phyloP scores from a whole-genome alignment of 78 protist genomes.

The Guillardia theta region DNA sequence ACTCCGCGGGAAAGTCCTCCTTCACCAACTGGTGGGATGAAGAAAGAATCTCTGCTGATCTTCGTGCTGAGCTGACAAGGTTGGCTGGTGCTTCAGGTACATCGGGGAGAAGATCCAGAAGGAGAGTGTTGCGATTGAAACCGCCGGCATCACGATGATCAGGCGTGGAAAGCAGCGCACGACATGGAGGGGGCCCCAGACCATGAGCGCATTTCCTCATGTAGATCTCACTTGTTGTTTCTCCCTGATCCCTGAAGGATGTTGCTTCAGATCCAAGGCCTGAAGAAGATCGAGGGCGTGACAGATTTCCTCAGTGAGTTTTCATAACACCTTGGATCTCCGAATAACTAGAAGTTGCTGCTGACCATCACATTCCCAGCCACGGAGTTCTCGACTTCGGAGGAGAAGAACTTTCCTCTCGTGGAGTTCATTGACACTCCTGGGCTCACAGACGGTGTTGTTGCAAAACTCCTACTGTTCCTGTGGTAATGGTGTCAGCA shows the following conservation, averaged over 20 bases:
- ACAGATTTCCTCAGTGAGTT: not conserved
- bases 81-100: constrained; percentile 32
- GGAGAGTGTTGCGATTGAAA: constrained; percentile 64
- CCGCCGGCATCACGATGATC: constrained; percentile 48
- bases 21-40: constrained; percentile 51
- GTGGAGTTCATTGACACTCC: constrained; percentile 67
- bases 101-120: constrained; percentile 48
- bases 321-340: no score
- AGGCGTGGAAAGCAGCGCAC: not conserved
- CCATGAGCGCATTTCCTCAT: not conserved
- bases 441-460: constrained; percentile 68
- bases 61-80: not conserved
- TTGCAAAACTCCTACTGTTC: no score
- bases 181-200: constrained; percentile 31
- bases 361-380: no score
- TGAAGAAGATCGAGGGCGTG: not conserved
- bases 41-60: not conserved
- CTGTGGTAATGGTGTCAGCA: no score
- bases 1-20: constrained; percentile 60
- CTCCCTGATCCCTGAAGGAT: not conserved
- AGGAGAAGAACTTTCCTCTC: constrained; percentile 19
- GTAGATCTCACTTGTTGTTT: not conserved
- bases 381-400: constrained; percentile 23
- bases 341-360: no score
- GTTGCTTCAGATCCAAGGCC: not conserved